Evolutionary conservation across 179 eudicot species (phyloP).

Genomic region (Carnegiea gigantea): DNA sequence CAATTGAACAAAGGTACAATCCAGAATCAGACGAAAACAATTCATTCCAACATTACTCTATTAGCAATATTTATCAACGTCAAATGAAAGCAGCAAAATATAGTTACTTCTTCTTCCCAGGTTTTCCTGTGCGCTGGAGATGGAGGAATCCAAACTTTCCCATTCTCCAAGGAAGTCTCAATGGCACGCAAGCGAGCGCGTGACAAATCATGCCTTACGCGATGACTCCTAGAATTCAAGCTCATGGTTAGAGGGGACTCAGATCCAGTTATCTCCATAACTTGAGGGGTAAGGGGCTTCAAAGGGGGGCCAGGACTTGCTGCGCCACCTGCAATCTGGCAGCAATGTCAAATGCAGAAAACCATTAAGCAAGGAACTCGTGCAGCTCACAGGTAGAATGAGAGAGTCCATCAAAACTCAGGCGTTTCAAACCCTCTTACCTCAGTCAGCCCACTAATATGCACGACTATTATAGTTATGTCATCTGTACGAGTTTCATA

Average conservation of each 20-base stretch:
- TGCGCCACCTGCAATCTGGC: constrained; percentile 45
- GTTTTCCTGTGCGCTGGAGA: constrained; percentile 90
- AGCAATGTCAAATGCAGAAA: constrained; percentile 15
- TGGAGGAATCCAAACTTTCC: constrained; percentile 85
- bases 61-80: neutral
- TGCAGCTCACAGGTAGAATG: neutral
- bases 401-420: neutral
- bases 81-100: constrained; percentile 12
- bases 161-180: constrained; percentile 88
- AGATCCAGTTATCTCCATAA: constrained; percentile 73
- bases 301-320: constrained; percentile 48
- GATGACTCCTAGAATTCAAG: constrained; percentile 60
- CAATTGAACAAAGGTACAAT: neutral
- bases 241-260: constrained; percentile 77
- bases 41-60: neutral
- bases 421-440: constrained; percentile 46
- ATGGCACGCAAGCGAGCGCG: constrained; percentile 90
- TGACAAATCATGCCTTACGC: constrained; percentile 84
- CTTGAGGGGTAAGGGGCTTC: constrained; percentile 63
- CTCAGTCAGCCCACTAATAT: constrained; percentile 63
- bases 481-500: constrained; percentile 99
- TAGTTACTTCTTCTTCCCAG: constrained; percentile 94
- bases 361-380: constrained; percentile 14
- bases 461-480: constrained; percentile 89
- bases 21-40: neutral